Evolutionary conservation across 306 rosid genomes (phyloP), one percentile per base, ranked within the genome.

Genomic region (Inga oerstediana): DNA sequence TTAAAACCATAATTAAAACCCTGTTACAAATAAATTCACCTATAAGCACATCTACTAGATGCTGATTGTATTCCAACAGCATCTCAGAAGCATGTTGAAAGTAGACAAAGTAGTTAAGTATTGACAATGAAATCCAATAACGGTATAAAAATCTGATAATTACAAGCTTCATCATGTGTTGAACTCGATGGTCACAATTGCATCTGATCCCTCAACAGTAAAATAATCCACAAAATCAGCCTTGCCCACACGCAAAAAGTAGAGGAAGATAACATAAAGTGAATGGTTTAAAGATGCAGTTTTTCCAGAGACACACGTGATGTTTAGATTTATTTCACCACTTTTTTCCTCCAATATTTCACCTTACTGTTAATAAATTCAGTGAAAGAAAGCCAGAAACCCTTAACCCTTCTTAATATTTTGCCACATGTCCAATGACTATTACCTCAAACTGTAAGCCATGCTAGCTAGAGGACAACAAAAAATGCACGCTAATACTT

Each of bases 371-470:
- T 67, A 52, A 74, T 49, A 54, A 51, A 77, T 51, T 76, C 87
- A 56, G 37, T 64, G 73, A 41, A 61, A 83, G 35, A 69, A 75
- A 70, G 32, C 32, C 51, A 41, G 8, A 39, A 35, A 66, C 66
- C 83, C 54, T 32, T 68, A 64, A 9, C 72, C 10, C 32, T 35
- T 77, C 49, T 70, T 11, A 64, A 64, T 76, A 27, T 41, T 52
- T 79, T 11, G 17, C 58, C 80, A 76, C 68, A 65, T 66, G 46
- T 75, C 64, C 69, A 66, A 80, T 65, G 6, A 24, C 69, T 67
- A 45, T 46, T 22, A 68, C 58, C 65, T 44, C 70, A n/a, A 58
- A 76, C 48, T 61, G 22, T 52, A 52, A 52, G 24, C 20, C 32
- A 24, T 64, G 70, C 41, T 32, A 65, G 66, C 67, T 2, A 56